Base-by-base conservation (phyloP, 225 moss, liverwort and hornwort genomes). In the Bryoerythrophyllum caledonicum region DNA sequence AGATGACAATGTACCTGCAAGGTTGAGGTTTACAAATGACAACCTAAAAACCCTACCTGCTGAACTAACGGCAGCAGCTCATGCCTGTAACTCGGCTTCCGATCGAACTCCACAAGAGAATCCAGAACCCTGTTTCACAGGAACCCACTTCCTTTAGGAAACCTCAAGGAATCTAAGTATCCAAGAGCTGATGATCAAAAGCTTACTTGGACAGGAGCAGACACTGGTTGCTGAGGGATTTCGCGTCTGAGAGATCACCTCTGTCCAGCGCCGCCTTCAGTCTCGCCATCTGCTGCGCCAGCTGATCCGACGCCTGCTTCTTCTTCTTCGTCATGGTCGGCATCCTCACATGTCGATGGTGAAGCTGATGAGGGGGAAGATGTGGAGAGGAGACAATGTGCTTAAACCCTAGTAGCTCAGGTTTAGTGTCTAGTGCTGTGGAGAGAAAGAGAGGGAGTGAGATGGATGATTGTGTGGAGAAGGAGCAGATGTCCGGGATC, bases 131-230 rank as follows among this genome's bases (percentile, higher is more conserved):
- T 82, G 74, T 41, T n/a, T 9, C 44, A 44, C 13, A 15, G 14
- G 38, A 53, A n/a, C 14, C 64, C 26, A 26, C 28, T 28, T 27
- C n/a, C 20, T 14, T 30, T 20, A 19, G 0, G 16, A 57, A 17
- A 20, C 57, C 17, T 27, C 10, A 30, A 34, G 34, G 38, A 38
- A 8, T 38, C 38, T 10, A 38, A 38, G 38, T 38, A 10, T 10
- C 9, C 38, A 38, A 38, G 8, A 8, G 38, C 8, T 10, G 10
- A 38, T 19, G 20, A 62, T 38, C 14, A 19, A 34, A 57, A 12
- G 1, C 51, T 34, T 60, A 82, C 74, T 74, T 82, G 24, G 78
- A 82, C 38, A 82, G 70, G 0, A 78, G 57, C 17, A 82, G 70
- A 15, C 82, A 78, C 2, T 78, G 74, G 19, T 70, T 64, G 74